Conservation (phyloP, 257 asterid species). For the Osmanthus fragrans region DNA sequence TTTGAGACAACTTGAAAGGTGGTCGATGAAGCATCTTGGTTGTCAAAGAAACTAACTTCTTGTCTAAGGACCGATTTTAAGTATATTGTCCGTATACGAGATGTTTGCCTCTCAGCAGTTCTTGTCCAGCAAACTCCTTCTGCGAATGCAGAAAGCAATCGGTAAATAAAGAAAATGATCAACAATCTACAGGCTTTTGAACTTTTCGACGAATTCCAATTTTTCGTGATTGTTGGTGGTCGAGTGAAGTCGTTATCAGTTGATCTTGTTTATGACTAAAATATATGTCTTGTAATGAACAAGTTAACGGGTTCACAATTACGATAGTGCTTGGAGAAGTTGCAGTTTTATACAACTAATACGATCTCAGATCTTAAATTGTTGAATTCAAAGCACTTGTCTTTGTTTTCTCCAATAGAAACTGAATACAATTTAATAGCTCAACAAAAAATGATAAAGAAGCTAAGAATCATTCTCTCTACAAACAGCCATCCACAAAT, state of each 20-base stretch:
- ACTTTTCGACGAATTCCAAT: neutral
- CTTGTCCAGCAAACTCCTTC: slow-evolving; percentile 56
- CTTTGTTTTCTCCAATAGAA: too few species aligned
- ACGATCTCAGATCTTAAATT: too few species aligned
- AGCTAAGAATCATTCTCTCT: too few species aligned
- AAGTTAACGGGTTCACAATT: neutral
- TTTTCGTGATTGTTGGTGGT: neutral
- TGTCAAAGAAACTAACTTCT: slow-evolving; percentile 47
- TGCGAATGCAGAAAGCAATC: slow-evolving; percentile 13
- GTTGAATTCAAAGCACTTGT: too few species aligned
- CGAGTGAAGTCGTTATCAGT: neutral
- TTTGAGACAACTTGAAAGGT: slow-evolving; percentile 38
- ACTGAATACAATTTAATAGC: neutral
- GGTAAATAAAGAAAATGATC: neutral
- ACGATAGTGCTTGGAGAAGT: too few species aligned
- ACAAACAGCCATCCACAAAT: neutral
- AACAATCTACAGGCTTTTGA: neutral
- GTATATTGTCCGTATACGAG: slow-evolving; percentile 37
- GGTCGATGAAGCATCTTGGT: slow-evolving; percentile 32
- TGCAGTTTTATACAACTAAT: too few species aligned
- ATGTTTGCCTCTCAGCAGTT: slow-evolving; percentile 57
- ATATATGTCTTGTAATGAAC: neutral
- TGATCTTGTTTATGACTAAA: neutral
- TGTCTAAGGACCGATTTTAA: slow-evolving; percentile 46
- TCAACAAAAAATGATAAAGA: neutral